Base-by-base conservation (phyloP, 2,329 filamentous ascomycete species). In the Alternaria hordeiaustralica region DNA sequence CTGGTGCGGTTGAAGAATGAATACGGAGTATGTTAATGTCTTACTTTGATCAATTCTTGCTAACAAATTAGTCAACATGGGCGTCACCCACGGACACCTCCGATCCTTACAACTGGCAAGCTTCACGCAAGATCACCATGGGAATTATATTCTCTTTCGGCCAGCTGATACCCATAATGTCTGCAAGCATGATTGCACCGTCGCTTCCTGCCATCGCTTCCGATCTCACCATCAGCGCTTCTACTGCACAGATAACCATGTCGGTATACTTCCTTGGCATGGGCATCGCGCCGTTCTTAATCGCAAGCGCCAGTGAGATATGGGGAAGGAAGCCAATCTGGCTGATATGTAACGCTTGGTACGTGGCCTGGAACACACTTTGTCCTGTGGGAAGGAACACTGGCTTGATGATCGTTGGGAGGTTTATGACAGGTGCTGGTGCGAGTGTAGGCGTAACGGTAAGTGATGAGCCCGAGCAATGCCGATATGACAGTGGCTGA, bases 31-130 rank as follows among this genome's bases (percentile, higher is more conserved):
- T 18, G 36, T 41, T 18, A 18, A 18, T 41, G 36, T 41, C n/a
- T 3, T 18, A 18, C 15, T 18, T 41, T 18, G 0, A 18, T 41
- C 4, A 18, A 11, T 6, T 41, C 3, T 41, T 41, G 36, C 36
- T 41, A 41, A 41, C 9, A 18, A 18, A 18, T 41, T 18, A 41
- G 36, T 41, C 36, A 41, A 41, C 36, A 41, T 41, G 36, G 36
- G 46, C 33, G 15, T 61, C 58, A 7, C 66, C 71, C 15, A 63
- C 66, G 18, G 73, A 77, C 47, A 62, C 68, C 1, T 66, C 70
- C 5, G 78, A 80, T 45, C 78, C 79, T 28, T 70, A 69, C 56
- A 79, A 78, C 55, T 81, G 78, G 66, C 68, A 5, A 18, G 25
- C 11, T 57, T 66, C 20, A 41, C 57, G 8, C 25, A 76, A 76